Evolutionary conservation across 2,329 filamentous ascomycete genomes (phyloP).

Genomic region (Colletotrichum caudatum): DNA sequence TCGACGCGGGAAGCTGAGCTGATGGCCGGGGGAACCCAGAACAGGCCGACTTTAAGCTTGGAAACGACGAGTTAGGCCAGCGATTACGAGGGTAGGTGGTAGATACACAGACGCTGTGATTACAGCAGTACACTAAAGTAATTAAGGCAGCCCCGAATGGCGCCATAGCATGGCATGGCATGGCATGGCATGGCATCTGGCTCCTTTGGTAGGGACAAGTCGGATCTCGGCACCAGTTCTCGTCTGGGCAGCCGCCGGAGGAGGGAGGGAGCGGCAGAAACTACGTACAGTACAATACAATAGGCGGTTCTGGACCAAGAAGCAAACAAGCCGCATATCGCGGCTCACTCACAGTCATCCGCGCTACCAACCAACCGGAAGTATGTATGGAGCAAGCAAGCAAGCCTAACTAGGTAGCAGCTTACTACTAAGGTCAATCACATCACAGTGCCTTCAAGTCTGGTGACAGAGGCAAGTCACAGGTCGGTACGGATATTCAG

Average conservation of each 20-base stretch:
- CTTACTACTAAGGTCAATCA: too few species aligned
- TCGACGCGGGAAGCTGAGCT: background rate
- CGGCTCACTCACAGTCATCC: background rate
- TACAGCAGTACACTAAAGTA: too few species aligned
- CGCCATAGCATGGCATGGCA: conserved; percentile 17
- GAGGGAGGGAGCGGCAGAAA: background rate
- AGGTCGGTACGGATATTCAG: too few species aligned
- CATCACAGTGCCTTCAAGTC: too few species aligned
- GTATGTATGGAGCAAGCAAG: too few species aligned
- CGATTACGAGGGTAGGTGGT: background rate
- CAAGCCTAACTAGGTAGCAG: too few species aligned
- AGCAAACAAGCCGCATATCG: conserved; percentile 8
- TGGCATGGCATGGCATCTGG: background rate
- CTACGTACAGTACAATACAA: too few species aligned
- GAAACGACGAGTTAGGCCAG: background rate
- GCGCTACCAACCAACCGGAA: too few species aligned
- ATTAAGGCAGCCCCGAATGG: conserved; percentile 10
- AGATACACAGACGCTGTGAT: background rate
- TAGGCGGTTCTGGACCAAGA: background rate
- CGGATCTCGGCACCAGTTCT: conserved; percentile 35
- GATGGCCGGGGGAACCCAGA: background rate
- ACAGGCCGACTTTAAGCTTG: background rate
- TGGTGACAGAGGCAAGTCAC: too few species aligned
- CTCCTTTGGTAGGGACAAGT: conserved; percentile 19
- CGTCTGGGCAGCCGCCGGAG: background rate